Evolutionary conservation across 2,329 filamentous ascomycete genomes (phyloP).

Genomic region (Ophioceras dolichostomum): DNA sequence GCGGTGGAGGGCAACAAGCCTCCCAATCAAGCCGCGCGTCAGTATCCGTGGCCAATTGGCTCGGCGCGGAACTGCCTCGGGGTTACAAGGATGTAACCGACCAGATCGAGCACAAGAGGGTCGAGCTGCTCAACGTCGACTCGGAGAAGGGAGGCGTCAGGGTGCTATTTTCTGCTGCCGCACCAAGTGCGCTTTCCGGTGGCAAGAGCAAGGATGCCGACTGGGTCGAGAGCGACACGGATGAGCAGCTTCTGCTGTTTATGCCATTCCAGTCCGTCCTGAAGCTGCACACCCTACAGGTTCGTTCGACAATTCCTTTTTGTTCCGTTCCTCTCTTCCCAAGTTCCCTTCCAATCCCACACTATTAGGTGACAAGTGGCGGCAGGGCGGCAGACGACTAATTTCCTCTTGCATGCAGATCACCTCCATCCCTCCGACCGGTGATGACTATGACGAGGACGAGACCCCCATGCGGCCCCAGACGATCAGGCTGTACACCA

Average conservation of each 20-base stretch:
- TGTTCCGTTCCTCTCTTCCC: too few species aligned
- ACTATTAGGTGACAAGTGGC: too few species aligned
- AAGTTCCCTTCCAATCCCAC: too few species aligned
- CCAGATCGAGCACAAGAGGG: conserved; percentile 63
- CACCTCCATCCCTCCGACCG: conserved; percentile 60
- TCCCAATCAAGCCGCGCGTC: too few species aligned
- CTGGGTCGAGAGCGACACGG: conserved; percentile 93
- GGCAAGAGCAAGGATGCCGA: conserved; percentile 48
- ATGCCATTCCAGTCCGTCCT: conserved; percentile 78
- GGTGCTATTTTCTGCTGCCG: conserved; percentile 56
- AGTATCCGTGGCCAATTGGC: conserved; percentile 52
- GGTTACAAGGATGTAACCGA: conserved; percentile 77
- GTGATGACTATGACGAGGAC: conserved; percentile 45
- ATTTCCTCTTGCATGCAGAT: conserved; percentile 54
- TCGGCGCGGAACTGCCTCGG: conserved; percentile 61
- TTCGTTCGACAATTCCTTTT: conserved; percentile 24
- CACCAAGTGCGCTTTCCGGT: conserved; percentile 52
- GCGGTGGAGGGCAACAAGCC: too few species aligned
- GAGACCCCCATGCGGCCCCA: conserved; percentile 71
- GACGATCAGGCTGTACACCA: conserved; percentile 76
- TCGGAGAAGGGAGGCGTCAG: conserved; percentile 61
- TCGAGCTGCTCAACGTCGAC: conserved; percentile 83
- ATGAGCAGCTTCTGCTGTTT: conserved; percentile 91
- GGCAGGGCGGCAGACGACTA: too few species aligned
- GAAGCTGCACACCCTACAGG: conserved; percentile 76